Percentiles rank a stretch among this genome's conserved stretches.
Evolutionary conservation across 192 early-diverging fungal species (phyloP).

Genomic region (Coemansia aciculifera): DNA sequence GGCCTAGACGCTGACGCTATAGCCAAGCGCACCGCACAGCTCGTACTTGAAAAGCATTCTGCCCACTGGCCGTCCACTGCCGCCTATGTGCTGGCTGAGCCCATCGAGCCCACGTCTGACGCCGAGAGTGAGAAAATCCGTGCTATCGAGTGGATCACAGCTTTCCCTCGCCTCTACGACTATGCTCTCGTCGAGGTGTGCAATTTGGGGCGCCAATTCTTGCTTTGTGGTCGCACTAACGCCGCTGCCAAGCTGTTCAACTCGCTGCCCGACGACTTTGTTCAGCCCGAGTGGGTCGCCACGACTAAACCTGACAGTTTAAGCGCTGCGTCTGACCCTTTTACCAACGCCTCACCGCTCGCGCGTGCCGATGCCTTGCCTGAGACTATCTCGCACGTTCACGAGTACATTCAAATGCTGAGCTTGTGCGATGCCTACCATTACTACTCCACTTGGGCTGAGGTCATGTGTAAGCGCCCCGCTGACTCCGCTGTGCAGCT

Average conservation of each 20-base stretch:
- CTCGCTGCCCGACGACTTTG: conserved; percentile 53
- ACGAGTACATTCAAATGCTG: conserved; percentile 54
- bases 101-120: conserved; percentile 20
- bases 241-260: conserved; percentile 50
- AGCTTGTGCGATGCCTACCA: conserved; percentile 50
- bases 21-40: conserved; percentile 42
- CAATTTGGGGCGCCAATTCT: conserved; percentile 56
- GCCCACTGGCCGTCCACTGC: not conserved
- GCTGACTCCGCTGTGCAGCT: not conserved
- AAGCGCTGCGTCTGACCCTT: not conserved
- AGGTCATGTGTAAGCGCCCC: conserved; percentile 39
- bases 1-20: conserved; percentile 51
- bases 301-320: not conserved
- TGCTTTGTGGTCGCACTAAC: conserved; percentile 57
- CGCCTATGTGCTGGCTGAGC: conserved; percentile 27
- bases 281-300: conserved; percentile 46
- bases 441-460: conserved; percentile 46
- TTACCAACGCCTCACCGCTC: not conserved
- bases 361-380: not conserved
- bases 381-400: conserved; percentile 15
- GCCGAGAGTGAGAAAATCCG: conserved; percentile 50
- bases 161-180: conserved; percentile 45
- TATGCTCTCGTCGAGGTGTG: conserved; percentile 53
- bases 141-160: conserved; percentile 63
- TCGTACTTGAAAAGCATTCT: conserved; percentile 14